phyloP scores from a whole-genome alignment of 371 early-diverging fungal species.

The Mortierella sp. region DNA sequence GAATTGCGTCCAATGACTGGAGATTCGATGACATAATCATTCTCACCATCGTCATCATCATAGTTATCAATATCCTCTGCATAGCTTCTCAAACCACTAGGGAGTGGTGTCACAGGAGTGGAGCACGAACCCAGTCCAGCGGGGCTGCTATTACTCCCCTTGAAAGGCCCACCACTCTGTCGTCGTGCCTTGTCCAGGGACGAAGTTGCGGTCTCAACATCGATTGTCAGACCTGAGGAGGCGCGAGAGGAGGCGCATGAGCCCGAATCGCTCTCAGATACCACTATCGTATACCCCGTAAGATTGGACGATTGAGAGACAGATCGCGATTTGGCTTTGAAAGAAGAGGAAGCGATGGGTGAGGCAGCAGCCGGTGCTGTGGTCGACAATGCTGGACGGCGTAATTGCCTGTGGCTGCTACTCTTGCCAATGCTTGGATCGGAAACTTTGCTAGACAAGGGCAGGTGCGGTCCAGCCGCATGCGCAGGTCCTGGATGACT shows the following conservation, averaged over 20 bases:
- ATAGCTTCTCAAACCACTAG: not conserved
- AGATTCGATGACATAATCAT: not conserved
- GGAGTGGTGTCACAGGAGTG: slow-evolving; percentile 18
- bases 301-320: slow-evolving; percentile 21
- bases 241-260: slow-evolving; percentile 12
- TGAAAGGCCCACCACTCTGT: no score
- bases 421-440: slow-evolving; percentile 7
- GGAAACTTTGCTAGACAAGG: slow-evolving; percentile 20
- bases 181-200: no score
- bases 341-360: not conserved
- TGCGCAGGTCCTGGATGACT: slow-evolving; percentile 6
- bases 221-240: slow-evolving; percentile 8
- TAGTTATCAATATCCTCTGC: not conserved
- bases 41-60: slow-evolving; percentile 2
- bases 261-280: not conserved
- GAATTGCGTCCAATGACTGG: not conserved
- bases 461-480: slow-evolving; percentile 36
- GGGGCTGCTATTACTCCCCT: slow-evolving; percentile 29
- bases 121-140: slow-evolving; percentile 27
- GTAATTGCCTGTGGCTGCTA: not conserved
- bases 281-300: slow-evolving; percentile 7
- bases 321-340: not conserved
- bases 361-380: not conserved
- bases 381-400: slow-evolving; percentile 9
- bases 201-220: slow-evolving; percentile 16